phyloP scores from a whole-genome alignment of 148 eudicot species.

The Tetragonia tetragonoides region DNA sequence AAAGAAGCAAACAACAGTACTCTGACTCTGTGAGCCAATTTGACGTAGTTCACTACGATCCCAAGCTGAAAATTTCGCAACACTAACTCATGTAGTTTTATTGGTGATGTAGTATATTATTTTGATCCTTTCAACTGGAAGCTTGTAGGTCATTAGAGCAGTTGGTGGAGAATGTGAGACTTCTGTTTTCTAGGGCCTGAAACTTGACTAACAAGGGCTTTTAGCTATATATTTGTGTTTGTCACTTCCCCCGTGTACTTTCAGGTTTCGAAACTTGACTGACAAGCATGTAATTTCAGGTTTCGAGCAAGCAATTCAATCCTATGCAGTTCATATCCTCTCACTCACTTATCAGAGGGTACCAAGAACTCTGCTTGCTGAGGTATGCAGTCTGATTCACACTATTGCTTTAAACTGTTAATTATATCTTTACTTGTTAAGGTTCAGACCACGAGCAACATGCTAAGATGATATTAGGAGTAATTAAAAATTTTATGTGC shows the following conservation, averaged over 20 bases:
- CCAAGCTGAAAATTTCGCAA: too few species aligned
- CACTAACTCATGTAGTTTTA: too few species aligned
- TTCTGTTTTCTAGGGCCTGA: not conserved
- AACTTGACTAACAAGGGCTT: not conserved
- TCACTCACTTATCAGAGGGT: conserved; percentile 76
- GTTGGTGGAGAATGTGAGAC: not conserved
- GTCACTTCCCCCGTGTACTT: not conserved
- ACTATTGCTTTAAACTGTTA: not conserved
- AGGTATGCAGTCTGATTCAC: conserved; percentile 42
- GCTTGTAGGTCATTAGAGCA: too few species aligned
- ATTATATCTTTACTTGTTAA: not conserved
- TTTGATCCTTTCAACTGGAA: too few species aligned
- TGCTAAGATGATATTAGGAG: too few species aligned
- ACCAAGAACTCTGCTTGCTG: conserved; percentile 81
- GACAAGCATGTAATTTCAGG: conserved; percentile 41
- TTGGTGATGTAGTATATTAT: too few species aligned
- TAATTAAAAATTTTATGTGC: too few species aligned
- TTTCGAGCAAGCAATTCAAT: conserved; percentile 91
- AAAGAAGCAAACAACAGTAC: too few species aligned
- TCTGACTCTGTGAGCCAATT: too few species aligned
- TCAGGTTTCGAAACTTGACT: too few species aligned
- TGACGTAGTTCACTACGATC: too few species aligned
- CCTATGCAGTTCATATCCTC: conserved; percentile 85
- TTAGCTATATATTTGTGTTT: not conserved
- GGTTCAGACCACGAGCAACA: too few species aligned